Evolutionary conservation across 108 stramenopile species (phyloP).

Genomic region (Fragilaria crotonensis): DNA sequence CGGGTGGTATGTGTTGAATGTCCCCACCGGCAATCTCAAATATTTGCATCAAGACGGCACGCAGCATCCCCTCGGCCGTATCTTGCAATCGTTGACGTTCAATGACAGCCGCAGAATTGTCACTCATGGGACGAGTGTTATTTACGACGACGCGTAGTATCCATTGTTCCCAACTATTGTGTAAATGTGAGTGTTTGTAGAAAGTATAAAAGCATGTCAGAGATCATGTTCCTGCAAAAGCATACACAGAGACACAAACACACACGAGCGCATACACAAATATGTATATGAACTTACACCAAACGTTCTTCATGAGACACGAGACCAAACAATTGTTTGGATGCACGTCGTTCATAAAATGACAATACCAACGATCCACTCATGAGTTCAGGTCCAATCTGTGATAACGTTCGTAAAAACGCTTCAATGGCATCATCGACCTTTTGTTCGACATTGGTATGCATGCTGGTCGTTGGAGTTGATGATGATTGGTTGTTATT

Average conservation of each 20-base stretch:
- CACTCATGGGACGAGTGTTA: conserved; percentile 78
- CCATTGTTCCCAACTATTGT: conserved; percentile 76
- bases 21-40: conserved; percentile 67
- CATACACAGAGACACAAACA: too few relatives aligned
- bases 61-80: conserved; percentile 79
- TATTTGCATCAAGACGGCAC: conserved; percentile 52
- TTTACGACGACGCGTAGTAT: conserved; percentile 77
- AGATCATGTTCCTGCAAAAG: not conserved
- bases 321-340: conserved; percentile 72
- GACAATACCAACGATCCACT: conserved; percentile 39
- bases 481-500: not conserved
- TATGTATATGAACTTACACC: conserved; percentile 34
- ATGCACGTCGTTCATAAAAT: conserved; percentile 74
- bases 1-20: conserved; percentile 59
- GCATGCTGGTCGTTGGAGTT: conserved; percentile 18
- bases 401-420: conserved; percentile 59
- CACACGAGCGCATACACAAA: too few relatives aligned
- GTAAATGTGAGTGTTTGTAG: not conserved
- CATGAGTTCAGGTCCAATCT: conserved; percentile 78
- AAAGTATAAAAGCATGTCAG: not conserved
- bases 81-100: conserved; percentile 72
- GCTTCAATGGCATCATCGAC: conserved; percentile 74
- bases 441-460: conserved; percentile 63
- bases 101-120: conserved; percentile 69
- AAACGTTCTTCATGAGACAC: conserved; percentile 79